Conservation (phyloP, 805 yeast genomes). For the Ogataea pilisensis region DNA sequence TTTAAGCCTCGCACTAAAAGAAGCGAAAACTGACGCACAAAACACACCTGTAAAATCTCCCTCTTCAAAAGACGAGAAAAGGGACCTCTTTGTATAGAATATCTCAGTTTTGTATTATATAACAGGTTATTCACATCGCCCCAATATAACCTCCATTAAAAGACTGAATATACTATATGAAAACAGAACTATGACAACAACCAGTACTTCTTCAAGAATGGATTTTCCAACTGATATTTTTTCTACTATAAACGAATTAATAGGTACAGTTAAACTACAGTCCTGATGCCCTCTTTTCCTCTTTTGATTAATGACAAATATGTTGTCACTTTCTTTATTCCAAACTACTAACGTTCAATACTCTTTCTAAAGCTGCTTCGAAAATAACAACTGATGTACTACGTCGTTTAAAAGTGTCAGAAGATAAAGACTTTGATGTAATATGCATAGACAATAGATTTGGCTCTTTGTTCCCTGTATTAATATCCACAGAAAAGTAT, state of each 20-base stretch:
- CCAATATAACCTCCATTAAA: no score
- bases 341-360: background rate
- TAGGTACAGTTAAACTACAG: conserved; percentile 3
- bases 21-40: no score
- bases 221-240: conserved; percentile 1
- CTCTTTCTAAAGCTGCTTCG: conserved; percentile 7
- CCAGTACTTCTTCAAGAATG: background rate
- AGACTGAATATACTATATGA: no score
- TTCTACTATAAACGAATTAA: conserved; percentile 5
- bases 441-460: conserved; percentile 13
- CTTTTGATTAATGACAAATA: no score
- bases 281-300: background rate
- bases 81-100: no score
- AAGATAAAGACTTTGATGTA: conserved; percentile 16
- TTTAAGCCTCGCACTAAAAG: no score
- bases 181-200: no score
- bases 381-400: conserved; percentile 9
- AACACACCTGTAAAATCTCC: no score
- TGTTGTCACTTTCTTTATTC: no score
- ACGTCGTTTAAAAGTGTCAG: conserved; percentile 2
- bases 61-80: no score
- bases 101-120: no score
- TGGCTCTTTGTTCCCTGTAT: conserved; percentile 11
- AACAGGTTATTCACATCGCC: no score
- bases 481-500: conserved; percentile 12